Conservation (phyloP, 495 filamentous ascomycete species). For the Talaromyces ruber region DNA sequence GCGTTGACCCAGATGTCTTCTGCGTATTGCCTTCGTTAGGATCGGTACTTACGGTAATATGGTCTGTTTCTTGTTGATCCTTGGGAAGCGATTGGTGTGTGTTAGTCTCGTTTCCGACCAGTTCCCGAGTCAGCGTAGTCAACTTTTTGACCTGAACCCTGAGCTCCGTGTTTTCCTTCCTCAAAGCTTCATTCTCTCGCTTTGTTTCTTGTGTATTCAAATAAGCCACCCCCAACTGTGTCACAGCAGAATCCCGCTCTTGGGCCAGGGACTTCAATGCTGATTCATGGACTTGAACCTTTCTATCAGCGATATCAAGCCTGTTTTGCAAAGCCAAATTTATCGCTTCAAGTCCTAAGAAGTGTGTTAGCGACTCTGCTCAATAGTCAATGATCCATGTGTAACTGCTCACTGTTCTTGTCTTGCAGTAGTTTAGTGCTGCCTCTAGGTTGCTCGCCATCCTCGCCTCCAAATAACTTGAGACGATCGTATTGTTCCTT, state of each 20-base stretch:
- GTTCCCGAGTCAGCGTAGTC: constrained; percentile 10
- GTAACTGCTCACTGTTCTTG: constrained; percentile 40
- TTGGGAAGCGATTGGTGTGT: constrained; percentile 2
- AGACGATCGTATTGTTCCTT: constrained; percentile 33
- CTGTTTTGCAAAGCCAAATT: constrained; percentile 48
- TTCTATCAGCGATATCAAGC: constrained; percentile 50
- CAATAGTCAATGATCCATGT: not conserved
- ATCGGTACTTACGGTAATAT: constrained; percentile 4
- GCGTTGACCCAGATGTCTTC: constrained; percentile 21
- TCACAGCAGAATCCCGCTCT: constrained; percentile 57
- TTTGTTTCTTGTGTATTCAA: constrained; percentile 57
- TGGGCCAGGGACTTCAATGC: constrained; percentile 49
- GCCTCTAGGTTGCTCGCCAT: constrained; percentile 23
- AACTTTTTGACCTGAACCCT: constrained; percentile 28
- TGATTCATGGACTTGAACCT: constrained; percentile 50
- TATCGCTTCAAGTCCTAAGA: constrained; percentile 47
- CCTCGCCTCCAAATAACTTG: constrained; percentile 34
- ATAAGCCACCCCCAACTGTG: constrained; percentile 55
- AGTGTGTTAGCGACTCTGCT: not conserved
- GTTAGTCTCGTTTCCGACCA: constrained; percentile 21
- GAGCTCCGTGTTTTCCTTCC: constrained; percentile 39
- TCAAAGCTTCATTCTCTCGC: constrained; percentile 42
- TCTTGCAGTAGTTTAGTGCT: constrained; percentile 34
- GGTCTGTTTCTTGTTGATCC: constrained; percentile 4
- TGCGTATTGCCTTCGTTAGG: constrained; percentile 28